phyloP scores from a whole-genome alignment of 805 yeast genomes.

The Diddensiella caesifluorescens region DNA sequence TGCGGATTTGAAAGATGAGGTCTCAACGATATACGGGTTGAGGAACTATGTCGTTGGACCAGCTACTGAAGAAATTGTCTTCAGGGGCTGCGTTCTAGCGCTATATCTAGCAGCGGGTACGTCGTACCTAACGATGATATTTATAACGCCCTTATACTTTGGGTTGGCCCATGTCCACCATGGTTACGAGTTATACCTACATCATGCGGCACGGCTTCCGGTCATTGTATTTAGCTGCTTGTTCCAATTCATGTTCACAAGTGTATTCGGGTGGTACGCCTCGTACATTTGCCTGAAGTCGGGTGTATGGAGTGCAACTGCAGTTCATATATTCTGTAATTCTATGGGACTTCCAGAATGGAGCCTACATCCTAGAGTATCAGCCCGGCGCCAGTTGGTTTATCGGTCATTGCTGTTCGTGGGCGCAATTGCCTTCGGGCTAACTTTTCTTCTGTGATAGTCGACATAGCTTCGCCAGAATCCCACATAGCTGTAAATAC shows the following conservation, averaged over 20 bases:
- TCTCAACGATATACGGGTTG: constrained; percentile 37
- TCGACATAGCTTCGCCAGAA: constrained; percentile 52
- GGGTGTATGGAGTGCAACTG: constrained; percentile 51
- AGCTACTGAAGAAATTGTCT: constrained; percentile 69
- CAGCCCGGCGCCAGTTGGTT: constrained; percentile 10
- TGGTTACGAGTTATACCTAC: constrained; percentile 44
- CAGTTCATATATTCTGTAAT: constrained; percentile 65
- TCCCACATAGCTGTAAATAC: constrained; percentile 77
- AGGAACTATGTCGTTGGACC: constrained; percentile 69
- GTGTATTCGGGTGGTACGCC: constrained; percentile 65
- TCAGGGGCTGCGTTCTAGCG: constrained; percentile 45
- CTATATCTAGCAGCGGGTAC: constrained; percentile 23
- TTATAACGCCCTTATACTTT: constrained; percentile 57
- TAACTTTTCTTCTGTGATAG: constrained; percentile 4
- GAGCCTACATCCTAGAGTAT: constrained; percentile 4
- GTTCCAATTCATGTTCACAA: constrained; percentile 61
- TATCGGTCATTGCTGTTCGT: constrained; percentile 33
- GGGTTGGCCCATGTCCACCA: constrained; percentile 80
- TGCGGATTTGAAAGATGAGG: constrained; percentile 23
- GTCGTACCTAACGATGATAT: constrained; percentile 27
- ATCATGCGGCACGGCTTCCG: constrained; percentile 25
- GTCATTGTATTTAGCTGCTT: constrained; percentile 36
- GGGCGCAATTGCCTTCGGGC: constrained; percentile 41
- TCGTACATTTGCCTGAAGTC: constrained; percentile 49
- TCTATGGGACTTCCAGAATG: constrained; percentile 58